These are phyloP conservation scores for Arachis stenosperma DNA, from an alignment of 306 rosid genomes.

Conservation along the genomic window DNA sequence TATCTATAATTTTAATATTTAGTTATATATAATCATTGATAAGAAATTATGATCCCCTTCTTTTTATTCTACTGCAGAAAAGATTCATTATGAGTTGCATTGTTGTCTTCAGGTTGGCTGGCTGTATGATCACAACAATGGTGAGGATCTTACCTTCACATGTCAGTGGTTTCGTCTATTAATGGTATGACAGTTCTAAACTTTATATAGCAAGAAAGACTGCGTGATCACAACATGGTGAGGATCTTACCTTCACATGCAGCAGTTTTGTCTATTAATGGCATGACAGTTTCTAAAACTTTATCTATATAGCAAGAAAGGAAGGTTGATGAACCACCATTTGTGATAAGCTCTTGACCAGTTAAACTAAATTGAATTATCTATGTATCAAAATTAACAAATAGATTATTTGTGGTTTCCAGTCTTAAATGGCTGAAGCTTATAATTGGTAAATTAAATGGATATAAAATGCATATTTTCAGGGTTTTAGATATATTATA, in stretches of 20 bases:
- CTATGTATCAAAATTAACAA: neutral
- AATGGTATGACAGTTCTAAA: neutral
- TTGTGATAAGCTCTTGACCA: neutral
- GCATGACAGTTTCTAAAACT: conserved; percentile 23
- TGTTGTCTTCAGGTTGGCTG: conserved; percentile 22
- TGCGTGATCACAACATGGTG: neutral
- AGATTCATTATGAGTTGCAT: conserved; percentile 20
- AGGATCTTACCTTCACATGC: neutral
- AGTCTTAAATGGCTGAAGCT: neutral
- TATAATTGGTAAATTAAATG: neutral
- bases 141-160: neutral
- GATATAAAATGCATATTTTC: neutral
- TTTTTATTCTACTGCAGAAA: conserved; percentile 7
- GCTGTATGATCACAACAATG: neutral
- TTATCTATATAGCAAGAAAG: neutral
- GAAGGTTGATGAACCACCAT: neutral
- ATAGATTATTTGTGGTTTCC: neutral
- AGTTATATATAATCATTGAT: conserved; percentile 3
- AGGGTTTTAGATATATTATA: neutral
- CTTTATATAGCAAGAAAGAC: neutral
- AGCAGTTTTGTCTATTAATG: neutral
- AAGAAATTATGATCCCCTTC: conserved; percentile 1
- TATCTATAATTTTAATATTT: neutral
- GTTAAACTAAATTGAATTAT: neutral
- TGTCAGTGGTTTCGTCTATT: neutral